Conservation (phyloP, 2,329 filamentous ascomycete genomes). For the Balansia obtecta region DNA sequence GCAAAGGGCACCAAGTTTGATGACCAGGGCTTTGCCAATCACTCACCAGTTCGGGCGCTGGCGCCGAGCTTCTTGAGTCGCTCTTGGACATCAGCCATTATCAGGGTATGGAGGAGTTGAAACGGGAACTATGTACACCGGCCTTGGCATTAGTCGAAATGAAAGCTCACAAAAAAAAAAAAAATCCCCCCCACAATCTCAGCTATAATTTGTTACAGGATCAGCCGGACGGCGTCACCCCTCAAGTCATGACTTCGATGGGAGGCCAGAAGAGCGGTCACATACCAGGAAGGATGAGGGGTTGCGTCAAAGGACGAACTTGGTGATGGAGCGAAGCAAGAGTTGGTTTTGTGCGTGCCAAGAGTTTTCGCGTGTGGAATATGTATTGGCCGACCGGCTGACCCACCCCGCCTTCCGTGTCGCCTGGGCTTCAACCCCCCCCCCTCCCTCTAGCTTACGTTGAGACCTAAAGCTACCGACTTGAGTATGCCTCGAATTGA, state of each 20-base stretch:
- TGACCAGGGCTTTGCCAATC: not conserved
- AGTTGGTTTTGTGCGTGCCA: slow-evolving; percentile 34
- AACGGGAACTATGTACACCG: slow-evolving; percentile 5
- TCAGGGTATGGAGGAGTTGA: slow-evolving; percentile 21
- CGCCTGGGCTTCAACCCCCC: not conserved
- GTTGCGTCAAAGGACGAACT: slow-evolving; percentile 20
- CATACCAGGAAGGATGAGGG: slow-evolving; percentile 22
- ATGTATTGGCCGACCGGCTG: slow-evolving; percentile 21
- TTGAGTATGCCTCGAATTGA: no score
- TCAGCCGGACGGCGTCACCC: not conserved
- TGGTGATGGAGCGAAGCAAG: slow-evolving; percentile 24
- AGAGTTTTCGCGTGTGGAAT: slow-evolving; percentile 30
- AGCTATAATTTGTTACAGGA: not conserved
- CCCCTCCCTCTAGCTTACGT: no score
- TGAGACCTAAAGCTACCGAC: no score
- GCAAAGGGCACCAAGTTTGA: not conserved
- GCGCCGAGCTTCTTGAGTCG: slow-evolving; percentile 46
- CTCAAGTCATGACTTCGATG: not conserved
- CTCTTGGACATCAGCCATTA: slow-evolving; percentile 45
- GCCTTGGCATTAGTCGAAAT: slow-evolving; percentile 8
- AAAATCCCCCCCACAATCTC: not conserved
- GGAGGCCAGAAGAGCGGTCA: slow-evolving; percentile 8
- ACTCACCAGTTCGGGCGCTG: slow-evolving; percentile 55
- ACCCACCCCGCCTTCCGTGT: slow-evolving; percentile 4
- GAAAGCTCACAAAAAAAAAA: not conserved